Evolutionary conservation across 257 asterid genomes (phyloP), one percentile per base, ranked within the genome.

Genomic region (Solanum etuberosum): DNA sequence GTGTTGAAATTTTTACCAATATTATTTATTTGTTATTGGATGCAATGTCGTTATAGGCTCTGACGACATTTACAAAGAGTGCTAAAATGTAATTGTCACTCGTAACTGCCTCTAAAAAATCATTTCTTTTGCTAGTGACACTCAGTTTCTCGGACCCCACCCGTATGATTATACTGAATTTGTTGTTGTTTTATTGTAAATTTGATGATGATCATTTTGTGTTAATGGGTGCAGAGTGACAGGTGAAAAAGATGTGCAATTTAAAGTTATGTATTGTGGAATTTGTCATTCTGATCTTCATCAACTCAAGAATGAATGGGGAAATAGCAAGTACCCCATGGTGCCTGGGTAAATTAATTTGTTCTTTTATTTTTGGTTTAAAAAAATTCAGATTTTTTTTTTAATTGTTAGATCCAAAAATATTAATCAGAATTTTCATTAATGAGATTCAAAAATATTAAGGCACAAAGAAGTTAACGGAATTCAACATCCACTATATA

Each of bases 251-350:
- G 93, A 92, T 87, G 92, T 92, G 83, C 93, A 90, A 84, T 92
- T 92, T 90, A 91, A 90, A 70, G 93, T 92, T 57, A 59, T 91
- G 61, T 92, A 91, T 32, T 92, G 92, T 67, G 94, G 94, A n/a
- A 81, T 92, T 57, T 92, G 94, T 85, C 94, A 92, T 31, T 89
- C 94, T 4, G 94, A 92, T 89, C 93, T 92, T 86, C 93, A 92
- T 83, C 83, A 82, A 88, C 46, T 84, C 73, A 92, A 90, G 90
- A 91, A 91, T 48, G 94, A 92, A 46, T 92, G 94, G 93, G 92
- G 94, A 9, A 7, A 74, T 70, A 87, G 92, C 5, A 86, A 86
- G 35, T 92, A 91, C 70, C 95, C 95, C 20, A 27, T 92, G 42
- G 90, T 92, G 9, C 93, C 95, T 23, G 95, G 95, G 93, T 92